Percentiles rank a stretch among this genome's conserved stretches.
These are phyloP conservation scores for Pichia nanzhaoensis DNA, from an alignment of 805 yeast species.

Conservation along the genomic window DNA sequence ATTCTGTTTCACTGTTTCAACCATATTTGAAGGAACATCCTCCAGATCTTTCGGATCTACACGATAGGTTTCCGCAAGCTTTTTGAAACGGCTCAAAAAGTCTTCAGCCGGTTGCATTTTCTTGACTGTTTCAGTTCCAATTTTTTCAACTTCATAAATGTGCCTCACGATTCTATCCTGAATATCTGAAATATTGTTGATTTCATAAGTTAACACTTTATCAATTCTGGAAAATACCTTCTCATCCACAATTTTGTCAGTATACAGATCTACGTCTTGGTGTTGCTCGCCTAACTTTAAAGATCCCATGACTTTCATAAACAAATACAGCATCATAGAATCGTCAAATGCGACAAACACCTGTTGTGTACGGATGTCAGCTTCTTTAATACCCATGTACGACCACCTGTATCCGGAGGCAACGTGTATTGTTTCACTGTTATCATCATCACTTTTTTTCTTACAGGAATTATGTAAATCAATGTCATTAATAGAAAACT, in stretches of 20 bases:
- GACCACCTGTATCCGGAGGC: constrained; percentile 22
- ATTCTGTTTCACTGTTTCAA: constrained; percentile 45
- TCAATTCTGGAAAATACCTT: neutral
- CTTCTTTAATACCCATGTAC: constrained; percentile 15
- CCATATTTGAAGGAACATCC: constrained; percentile 49
- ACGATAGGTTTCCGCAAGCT: constrained; percentile 31
- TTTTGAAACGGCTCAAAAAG: constrained; percentile 8
- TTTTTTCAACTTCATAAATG: neutral
- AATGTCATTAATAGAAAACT: constrained; percentile 2
- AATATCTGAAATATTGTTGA: neutral
- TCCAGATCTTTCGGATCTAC: constrained; percentile 51
- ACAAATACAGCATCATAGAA: constrained; percentile 21
- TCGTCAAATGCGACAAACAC: constrained; percentile 27
- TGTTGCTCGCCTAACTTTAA: neutral
- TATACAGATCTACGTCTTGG: constrained; percentile 1
- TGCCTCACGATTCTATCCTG: neutral
- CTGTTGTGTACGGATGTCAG: constrained; percentile 11
- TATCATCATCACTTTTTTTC: neutral
- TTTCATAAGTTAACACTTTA: neutral
- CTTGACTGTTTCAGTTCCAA: neutral
- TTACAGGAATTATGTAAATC: neutral
- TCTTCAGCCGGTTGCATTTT: constrained; percentile 9
- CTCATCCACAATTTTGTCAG: constrained; percentile 1
- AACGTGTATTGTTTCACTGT: constrained; percentile 3
- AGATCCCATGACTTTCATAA: constrained; percentile 14